These are phyloP conservation scores for Calonectria multiphialidica DNA, from an alignment of 2,329 filamentous ascomycete genomes.

Conservation along the genomic window DNA sequence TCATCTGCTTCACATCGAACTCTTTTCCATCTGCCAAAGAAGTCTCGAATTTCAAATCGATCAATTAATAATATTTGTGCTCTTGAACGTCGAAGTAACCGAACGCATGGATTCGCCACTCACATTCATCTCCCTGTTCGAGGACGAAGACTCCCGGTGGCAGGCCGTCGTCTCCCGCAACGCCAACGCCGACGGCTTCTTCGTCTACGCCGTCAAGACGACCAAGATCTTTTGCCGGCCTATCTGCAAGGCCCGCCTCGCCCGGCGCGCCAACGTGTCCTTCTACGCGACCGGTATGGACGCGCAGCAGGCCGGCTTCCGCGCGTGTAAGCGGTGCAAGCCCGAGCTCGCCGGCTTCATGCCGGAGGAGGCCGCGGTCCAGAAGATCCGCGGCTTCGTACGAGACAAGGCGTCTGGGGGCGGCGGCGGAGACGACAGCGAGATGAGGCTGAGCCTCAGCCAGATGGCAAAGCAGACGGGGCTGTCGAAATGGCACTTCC, in stretches of 20 bases:
- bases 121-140: conserved; percentile 33
- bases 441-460: conserved; percentile 51
- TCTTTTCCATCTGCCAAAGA: background rate
- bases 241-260: conserved; percentile 70
- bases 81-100: background rate
- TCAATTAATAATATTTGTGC: background rate
- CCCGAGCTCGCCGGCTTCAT: conserved; percentile 55
- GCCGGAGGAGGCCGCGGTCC: conserved; percentile 58
- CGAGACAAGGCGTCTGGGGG: conserved; percentile 39
- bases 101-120: background rate
- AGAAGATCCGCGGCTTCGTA: conserved; percentile 52
- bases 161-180: conserved; percentile 51
- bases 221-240: conserved; percentile 71
- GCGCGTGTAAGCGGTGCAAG: conserved; percentile 70
- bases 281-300: conserved; percentile 62
- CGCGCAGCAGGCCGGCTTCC: conserved; percentile 62
- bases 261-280: conserved; percentile 69
- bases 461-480: conserved; percentile 63
- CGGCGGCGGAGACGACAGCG: conserved; percentile 22
- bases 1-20: background rate
- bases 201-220: conserved; percentile 58
- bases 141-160: conserved; percentile 51
- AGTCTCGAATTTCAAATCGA: background rate
- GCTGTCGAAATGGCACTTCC: conserved; percentile 69
- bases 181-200: conserved; percentile 51